Evolutionary conservation across 192 early-diverging fungal species (phyloP), one percentile per base, ranked within the genome.

Genomic region (Mortierella antarctica): DNA sequence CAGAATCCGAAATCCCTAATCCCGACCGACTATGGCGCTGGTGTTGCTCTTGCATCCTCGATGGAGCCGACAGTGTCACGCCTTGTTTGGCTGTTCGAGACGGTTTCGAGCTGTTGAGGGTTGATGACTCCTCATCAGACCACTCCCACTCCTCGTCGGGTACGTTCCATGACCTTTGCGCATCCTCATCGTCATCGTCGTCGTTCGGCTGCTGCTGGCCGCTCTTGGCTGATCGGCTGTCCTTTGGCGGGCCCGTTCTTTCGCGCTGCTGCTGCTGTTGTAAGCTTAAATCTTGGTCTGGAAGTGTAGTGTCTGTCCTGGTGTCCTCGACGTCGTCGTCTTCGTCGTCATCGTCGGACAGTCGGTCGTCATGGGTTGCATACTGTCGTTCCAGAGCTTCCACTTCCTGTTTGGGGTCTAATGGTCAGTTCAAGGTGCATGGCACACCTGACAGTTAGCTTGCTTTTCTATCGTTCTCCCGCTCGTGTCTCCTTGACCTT

Each of bases 71-170:
- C 31, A 62, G 46, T 45, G 67, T 47, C 7, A 44, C 10, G 8
- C 60, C 70, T 15, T 67, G 65, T 17, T 21, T 58, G 17, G 64
- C 7, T 17, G 18, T 48, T 14, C 62, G 56, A 10, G 62, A 58
- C 8, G 62, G 17, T 50, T 47, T 55, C 3, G 66, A 40, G 23
- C 44, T 70, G 14, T 39, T 48, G 18, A 9, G 15, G 20, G 47
- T 40, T 15, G 67, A 18, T 60, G 54, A 41, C 42, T 80, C 77
- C 14, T 67, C 77, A 41, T 80, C 77, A 4, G 77, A 80, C 77
- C 77, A 80, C 13, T 67, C 70, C 77, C 77, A 80, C 44, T 80
- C 77, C 0, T 80, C 77, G n/a, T 80, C 77, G 46, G 77, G 77
- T 3, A 80, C 70, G 23, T 80, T 80, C 77, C 77, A 80, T 13